Evolutionary conservation across 169 alveolate genomes (phyloP).

Genomic region (Eimeria tenella): DNA sequence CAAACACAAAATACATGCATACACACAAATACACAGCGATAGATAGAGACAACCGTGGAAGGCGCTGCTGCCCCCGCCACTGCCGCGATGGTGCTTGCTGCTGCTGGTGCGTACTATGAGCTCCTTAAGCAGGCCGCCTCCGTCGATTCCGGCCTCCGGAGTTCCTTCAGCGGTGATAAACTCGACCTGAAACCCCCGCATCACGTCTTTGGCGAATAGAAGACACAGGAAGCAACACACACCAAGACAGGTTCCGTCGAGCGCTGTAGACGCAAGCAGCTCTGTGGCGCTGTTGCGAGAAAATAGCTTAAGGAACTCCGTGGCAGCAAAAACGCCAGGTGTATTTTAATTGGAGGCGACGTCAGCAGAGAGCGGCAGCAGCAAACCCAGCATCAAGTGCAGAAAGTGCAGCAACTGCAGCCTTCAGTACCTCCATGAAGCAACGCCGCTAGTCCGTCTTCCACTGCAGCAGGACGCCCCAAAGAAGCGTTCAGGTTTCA

Average conservation of each 20-base stretch:
- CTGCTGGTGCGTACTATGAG: constrained; percentile 86
- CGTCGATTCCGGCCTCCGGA: constrained; percentile 97
- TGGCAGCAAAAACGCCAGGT: background rate
- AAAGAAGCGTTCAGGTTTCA: background rate
- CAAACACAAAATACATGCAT: background rate
- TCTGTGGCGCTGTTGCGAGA: background rate
- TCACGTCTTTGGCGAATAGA: background rate
- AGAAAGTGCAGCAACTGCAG: background rate
- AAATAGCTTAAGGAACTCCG: background rate
- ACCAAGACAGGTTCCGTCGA: background rate
- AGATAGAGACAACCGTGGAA: background rate
- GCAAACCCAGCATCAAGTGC: background rate
- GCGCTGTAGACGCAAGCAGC: background rate
- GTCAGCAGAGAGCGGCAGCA: background rate
- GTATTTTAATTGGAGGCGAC: too few species aligned
- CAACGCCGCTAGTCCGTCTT: constrained; percentile 66
- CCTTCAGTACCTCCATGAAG: constrained; percentile 31
- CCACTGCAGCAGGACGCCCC: constrained; percentile 44
- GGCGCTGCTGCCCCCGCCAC: background rate
- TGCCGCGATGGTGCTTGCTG: background rate
- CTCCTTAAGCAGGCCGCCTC: constrained; percentile 98
- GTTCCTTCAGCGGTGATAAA: constrained; percentile 92
- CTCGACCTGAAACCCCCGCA: constrained; percentile 86
- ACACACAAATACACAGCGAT: background rate
- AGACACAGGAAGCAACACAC: background rate